Evolutionary conservation across 768 basidiomycete species (phyloP), one percentile per base, ranked within the genome.

Genomic region (Auriscalpium vulgare): DNA sequence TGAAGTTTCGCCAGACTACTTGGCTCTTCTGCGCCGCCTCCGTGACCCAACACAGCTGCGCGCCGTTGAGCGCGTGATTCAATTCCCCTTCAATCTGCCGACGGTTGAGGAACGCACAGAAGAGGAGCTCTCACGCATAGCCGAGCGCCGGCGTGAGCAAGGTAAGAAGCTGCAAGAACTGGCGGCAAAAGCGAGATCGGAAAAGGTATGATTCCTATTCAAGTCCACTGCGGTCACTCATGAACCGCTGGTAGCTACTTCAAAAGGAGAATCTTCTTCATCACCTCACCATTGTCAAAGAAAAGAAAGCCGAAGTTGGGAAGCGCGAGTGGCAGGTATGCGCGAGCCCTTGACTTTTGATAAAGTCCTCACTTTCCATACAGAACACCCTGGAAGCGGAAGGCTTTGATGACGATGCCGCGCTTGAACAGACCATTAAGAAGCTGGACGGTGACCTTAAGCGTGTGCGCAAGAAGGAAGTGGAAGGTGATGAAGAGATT

Each of bases 91-190:
- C 65, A 72, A 80, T 0, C 62, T 73, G 13, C 71, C 81, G 51
- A 77, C 79, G 1, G 69, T 77, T 1, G 87, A 91, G 43, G 91
- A 93, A 68, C 97, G 95, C 71, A 87, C 90, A 0, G 91, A 95
- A 60, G 95, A 97, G 63, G 94, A 97, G 65, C 69, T 97, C 0
- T 80, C 83, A 4, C 78, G 83, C 37, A 79, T 85, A 38, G 75
- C 86, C 1, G 94, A 97, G 69, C 86, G 82, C 68, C 73, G 88
- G 54, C 84, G 80, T 66, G 95, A 97, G 69, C 88, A 93, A 64
- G 94, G 92, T 0, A 78, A 82, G 54, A 85, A 91, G 65, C 68
- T 99, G 51, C 95, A 97, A 70, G 95, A 97, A 68, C 80, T 95
- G 62, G 91, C 93, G 29, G 87, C 89, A 0, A 91, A 85, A 68